Evolutionary conservation across 1,284 basidiomycete genomes (phyloP), one percentile per base, ranked within the genome.

Genomic region (Ganoderma lucidum): DNA sequence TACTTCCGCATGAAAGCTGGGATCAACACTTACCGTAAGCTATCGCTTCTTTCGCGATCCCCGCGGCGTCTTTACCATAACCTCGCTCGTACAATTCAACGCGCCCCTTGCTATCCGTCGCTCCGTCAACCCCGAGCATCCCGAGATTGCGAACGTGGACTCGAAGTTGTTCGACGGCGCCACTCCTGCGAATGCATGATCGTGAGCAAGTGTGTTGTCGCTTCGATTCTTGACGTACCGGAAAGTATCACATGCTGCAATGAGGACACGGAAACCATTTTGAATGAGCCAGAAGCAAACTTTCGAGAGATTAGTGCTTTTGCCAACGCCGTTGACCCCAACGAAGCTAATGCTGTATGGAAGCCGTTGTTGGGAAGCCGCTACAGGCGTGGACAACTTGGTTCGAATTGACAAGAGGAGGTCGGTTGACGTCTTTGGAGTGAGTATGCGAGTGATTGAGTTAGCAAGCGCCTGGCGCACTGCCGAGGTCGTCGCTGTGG

Each of bases 211-310:
- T 14, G 39, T 39, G 23, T 30, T 6, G 23, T 19, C 23, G 42
- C 30, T 15, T 53, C 45, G 42, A 30, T 61, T 59, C 65, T 58
- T 10, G 10, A 83, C 85, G 64, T 70, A 90, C 87, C 97, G 86
- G 86, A 99, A 99, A 3, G 98, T 99, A 80, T 99, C 98, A 78
- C 98, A 99, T 14, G 98, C 98, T 35, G 98, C 98, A 75, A 99
- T 99, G 73, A 99, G 86, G 28, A 99, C 97, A 39, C 93, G 87
- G 55, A 97, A 82, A 10, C 93, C 92, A 78, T 99, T 99, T 82
- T 99, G 97, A 61, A 99, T 91, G 28, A 99, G 86, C 98, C 98
- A 99, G 83, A 99, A 99, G 82, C 96, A 97, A 62, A 99, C 97
- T 83, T 99, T 99, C 64, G 94, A 96, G 37, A 99, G 83, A 80